Percentiles rank a stretch among this genome's conserved stretches.
phyloP scores from a whole-genome alignment of 1,284 basidiomycete species.

The Puccinia novopanici region DNA sequence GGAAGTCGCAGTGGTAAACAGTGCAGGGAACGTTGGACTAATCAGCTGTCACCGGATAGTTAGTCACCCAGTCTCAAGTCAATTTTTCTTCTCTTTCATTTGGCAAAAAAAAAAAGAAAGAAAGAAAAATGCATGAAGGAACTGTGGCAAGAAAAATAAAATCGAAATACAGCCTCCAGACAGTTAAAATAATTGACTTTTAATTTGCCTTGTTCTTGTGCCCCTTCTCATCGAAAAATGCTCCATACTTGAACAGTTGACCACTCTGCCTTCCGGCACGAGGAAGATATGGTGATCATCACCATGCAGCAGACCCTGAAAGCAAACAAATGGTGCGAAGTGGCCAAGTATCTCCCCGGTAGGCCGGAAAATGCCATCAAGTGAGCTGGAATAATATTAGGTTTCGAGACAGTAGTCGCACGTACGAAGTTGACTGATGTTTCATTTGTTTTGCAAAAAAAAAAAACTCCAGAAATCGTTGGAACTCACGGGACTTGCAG shows the following conservation, averaged over 20 bases:
- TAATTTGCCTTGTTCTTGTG: not conserved
- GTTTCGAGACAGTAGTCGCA: not conserved
- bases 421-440: not conserved
- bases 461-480: constrained; percentile 22
- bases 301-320: constrained; percentile 42
- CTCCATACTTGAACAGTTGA: constrained; percentile 21
- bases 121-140: too few relatives aligned
- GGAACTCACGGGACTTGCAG: constrained; percentile 46
- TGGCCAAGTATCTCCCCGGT: constrained; percentile 46
- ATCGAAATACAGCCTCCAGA: not conserved
- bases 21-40: constrained; percentile 50
- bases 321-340: constrained; percentile 50
- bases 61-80: too few relatives aligned
- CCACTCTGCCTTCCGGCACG: constrained; percentile 45
- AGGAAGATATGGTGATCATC: constrained; percentile 49
- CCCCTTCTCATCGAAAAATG: not conserved
- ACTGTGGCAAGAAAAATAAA: not conserved
- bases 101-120: not conserved
- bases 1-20: constrained; percentile 49
- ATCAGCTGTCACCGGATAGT: constrained; percentile 48
- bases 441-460: not conserved
- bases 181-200: constrained; percentile 11
- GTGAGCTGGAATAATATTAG: constrained; percentile 27
- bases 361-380: constrained; percentile 50
- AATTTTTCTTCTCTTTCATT: not conserved